Percentiles rank a stretch among this genome's conserved stretches.
Conservation (phyloP, 495 filamentous ascomycete species). For the Penicillium ucsense region DNA sequence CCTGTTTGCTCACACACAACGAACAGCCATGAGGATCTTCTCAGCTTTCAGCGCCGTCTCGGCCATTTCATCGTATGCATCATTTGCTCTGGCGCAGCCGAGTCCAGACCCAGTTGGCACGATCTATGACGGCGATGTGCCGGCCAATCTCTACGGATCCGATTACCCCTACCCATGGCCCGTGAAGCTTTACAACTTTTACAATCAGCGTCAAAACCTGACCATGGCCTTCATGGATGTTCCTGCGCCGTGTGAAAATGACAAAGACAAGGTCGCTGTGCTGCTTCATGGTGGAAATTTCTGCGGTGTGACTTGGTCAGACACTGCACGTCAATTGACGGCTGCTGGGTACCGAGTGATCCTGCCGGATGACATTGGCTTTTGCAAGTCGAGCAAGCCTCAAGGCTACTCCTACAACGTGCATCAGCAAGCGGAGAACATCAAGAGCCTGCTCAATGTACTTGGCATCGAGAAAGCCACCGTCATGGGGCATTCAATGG, state of each 20-base stretch:
- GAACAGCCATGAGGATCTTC: background rate
- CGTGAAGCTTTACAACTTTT: conserved; percentile 10
- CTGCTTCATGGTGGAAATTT: conserved; percentile 11
- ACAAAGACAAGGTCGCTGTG: background rate
- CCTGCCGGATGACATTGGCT: conserved; percentile 11
- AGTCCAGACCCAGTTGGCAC: conserved; percentile 7
- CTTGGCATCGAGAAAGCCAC: conserved; percentile 7
- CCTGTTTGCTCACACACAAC: too few species aligned
- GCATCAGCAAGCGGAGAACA: conserved; percentile 8
- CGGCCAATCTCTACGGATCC: conserved; percentile 4
- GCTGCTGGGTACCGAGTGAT: conserved; percentile 11
- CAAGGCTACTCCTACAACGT: conserved; percentile 11
- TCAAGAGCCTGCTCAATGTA: conserved; percentile 8
- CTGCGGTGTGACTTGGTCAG: conserved; percentile 10
- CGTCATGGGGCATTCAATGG: conserved; percentile 11
- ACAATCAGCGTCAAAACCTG: conserved; percentile 8
- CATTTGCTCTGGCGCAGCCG: conserved; percentile 3
- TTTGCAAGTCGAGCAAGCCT: conserved; percentile 14
- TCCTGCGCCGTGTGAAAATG: background rate
- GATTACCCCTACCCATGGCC: conserved; percentile 9
- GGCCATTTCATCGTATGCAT: background rate
- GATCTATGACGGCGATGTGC: conserved; percentile 6
- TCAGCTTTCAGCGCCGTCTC: background rate
- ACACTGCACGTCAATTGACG: conserved; percentile 6
- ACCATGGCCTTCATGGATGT: conserved; percentile 10